Evolutionary conservation across 805 yeast species (phyloP), one percentile per base, ranked within the genome.

Genomic region (Lipomyces mesembrius): DNA sequence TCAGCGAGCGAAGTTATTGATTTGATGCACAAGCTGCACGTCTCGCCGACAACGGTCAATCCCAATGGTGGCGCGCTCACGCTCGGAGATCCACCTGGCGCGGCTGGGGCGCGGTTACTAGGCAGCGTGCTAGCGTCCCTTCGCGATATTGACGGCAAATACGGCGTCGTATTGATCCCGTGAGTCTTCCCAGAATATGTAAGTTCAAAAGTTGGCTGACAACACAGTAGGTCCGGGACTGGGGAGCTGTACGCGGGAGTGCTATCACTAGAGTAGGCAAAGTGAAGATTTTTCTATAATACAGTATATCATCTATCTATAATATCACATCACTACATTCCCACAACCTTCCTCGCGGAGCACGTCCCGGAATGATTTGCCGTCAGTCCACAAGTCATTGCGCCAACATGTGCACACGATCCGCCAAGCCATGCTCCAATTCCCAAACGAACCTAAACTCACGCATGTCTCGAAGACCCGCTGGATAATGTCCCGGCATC

Each of bases 31-130:
- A 79, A 89, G 67, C 82, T 89, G 69, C 80, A 82, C 67, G 77
- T 92, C 65, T 87, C 87, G 67, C 79, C 80, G 35, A 84, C 84
- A 55, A 91, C 90, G 79, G 84, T 92, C 57, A 92, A 92, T 77
- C 92, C 88, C 59, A 89, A 90, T 77, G 97, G 97, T 80, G 97
- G 97, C 79, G 97, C 97, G 29, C 96, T 91, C 73, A 97, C 97
- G 53, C 78, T 92, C 72, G 97, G 97, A 51, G 97, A 92, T 78
- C 97, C 97, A 77, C 83, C 91, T 76, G 97, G 97, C 65, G 89
- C 94, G 53, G 74, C 77, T 32, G 79, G 82, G 2, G 86, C 84
- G 37, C 73, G 83, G 63, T 71, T 77, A 22, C 71, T 77, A 17
- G 74, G 80, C n/a, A 80, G 82, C 2, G 73, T 80, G 56, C 57